Conservation (phyloP, 305 asterid species). For the Fraxinus albicans region DNA sequence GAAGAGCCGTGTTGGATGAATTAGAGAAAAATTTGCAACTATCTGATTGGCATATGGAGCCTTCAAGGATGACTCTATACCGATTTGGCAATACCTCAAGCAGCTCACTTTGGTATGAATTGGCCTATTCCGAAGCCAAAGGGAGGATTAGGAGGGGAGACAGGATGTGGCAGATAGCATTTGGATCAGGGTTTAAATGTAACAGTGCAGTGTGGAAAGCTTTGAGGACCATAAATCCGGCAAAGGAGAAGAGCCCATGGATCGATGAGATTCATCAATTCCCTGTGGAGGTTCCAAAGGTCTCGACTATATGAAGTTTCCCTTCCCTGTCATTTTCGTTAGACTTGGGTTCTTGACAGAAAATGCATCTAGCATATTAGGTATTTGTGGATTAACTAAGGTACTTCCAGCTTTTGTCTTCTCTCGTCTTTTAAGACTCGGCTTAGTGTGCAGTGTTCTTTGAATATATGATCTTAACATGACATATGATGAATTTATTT, state of each 20-base stretch:
- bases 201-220: conserved; percentile 40
- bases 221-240: conserved; percentile 24
- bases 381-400: too few relatives aligned
- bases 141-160: conserved; percentile 35
- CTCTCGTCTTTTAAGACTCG: too few relatives aligned
- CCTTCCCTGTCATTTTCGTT: background rate
- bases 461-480: too few relatives aligned
- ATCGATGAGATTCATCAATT: conserved; percentile 28
- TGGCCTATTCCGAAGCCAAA: conserved; percentile 29
- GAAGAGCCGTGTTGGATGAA: conserved; percentile 32
- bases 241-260: conserved; percentile 29
- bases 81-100: conserved; percentile 31
- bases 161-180: conserved; percentile 32
- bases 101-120: conserved; percentile 28
- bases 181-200: conserved; percentile 36
- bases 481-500: too few relatives aligned
- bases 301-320: background rate
- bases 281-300: conserved; percentile 29
- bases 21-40: conserved; percentile 27
- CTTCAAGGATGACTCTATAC: conserved; percentile 31
- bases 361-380: too few relatives aligned
- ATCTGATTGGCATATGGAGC: conserved; percentile 27
- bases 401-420: too few relatives aligned
- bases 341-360: too few relatives aligned
- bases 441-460: too few relatives aligned